Conservation (phyloP, 108 stramenopile genomes). For the Fistulifera solaris region DNA sequence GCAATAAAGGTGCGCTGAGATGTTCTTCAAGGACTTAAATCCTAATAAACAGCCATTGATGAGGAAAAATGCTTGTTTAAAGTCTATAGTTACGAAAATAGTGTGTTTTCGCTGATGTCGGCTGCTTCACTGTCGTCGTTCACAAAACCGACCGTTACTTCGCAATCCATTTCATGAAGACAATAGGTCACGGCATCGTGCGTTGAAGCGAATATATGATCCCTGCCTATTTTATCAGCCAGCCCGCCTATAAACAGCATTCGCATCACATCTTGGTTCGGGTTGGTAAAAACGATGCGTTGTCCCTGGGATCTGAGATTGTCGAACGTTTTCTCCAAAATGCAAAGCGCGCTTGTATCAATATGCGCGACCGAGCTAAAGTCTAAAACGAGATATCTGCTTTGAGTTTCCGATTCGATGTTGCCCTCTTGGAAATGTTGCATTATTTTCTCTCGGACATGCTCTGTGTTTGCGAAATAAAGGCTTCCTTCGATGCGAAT, state of each 20-base stretch:
- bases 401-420: constrained; percentile 3
- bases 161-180: constrained; percentile 18
- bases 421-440: constrained; percentile 21
- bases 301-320: constrained; percentile 19
- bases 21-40: no score
- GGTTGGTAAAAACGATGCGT: constrained; percentile 31
- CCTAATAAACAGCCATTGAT: no score
- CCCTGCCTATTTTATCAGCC: constrained; percentile 19
- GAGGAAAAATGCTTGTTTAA: no score
- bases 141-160: no score
- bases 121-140: no score
- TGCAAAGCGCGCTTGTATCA: constrained; percentile 42
- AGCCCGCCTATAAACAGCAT: constrained; percentile 17
- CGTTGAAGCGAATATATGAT: constrained; percentile 27
- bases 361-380: constrained; percentile 31
- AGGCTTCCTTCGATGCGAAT: constrained; percentile 53
- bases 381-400: constrained; percentile 37
- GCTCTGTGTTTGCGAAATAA: constrained; percentile 58
- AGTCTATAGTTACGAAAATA: no score
- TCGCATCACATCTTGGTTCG: constrained; percentile 23
- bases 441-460: constrained; percentile 28
- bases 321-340: constrained; percentile 27
- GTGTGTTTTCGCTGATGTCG: no score
- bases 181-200: constrained; percentile 33
- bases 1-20: no score